Base-by-base conservation (phyloP, 2,329 filamentous ascomycete species). In the Periconia digitata region DNA sequence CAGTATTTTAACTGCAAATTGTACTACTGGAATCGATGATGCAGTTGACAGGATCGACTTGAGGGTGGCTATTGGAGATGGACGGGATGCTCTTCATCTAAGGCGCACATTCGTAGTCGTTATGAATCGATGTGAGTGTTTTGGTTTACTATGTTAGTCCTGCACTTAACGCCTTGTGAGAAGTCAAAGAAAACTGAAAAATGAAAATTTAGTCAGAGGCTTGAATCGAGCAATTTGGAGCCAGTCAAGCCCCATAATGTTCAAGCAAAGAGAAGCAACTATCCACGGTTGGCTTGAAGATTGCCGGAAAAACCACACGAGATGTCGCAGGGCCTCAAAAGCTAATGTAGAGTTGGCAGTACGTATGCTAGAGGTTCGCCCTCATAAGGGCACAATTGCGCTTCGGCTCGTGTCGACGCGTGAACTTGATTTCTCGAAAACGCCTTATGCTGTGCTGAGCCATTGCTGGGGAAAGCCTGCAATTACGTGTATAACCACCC, bases 391-490 rank as follows among this genome's bases (percentile, higher is more conserved):
- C 3, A 24, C 32, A n/a, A 17, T 18, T 23, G n/a, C n/a, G 5
- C 15, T 42, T 16, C 40, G 40, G 3, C 40, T 42, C 7, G 17
- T 42, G 17, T 16, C 40, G 6, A 32, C 24, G 6, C 10, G 17
- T 4, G 10, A 18, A 24, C 6, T 6, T n/a, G 18, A 12, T n/a
- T 32, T 21, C 16, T 32, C 3, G 13, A 40, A 40, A 10, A 27
- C 24, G 3, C 40, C 40, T 3, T 44, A 44, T n/a, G 17, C 24
- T 15, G 42, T 44, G 10, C 17, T 44, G 12, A 44, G 27, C 16
- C 42, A 44, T n/a, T 44, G 42, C 15, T 44, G 42, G 42, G 42
- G 42, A 13, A n/a, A 16, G 23, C 29, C 37, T 6, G 32, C 22
- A 15, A 36, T 37, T 23, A 15, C 22, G 16, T 6, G n/a, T 3